Base-by-base conservation (phyloP, 768 basidiomycete species). In the Boletales sp. region DNA sequence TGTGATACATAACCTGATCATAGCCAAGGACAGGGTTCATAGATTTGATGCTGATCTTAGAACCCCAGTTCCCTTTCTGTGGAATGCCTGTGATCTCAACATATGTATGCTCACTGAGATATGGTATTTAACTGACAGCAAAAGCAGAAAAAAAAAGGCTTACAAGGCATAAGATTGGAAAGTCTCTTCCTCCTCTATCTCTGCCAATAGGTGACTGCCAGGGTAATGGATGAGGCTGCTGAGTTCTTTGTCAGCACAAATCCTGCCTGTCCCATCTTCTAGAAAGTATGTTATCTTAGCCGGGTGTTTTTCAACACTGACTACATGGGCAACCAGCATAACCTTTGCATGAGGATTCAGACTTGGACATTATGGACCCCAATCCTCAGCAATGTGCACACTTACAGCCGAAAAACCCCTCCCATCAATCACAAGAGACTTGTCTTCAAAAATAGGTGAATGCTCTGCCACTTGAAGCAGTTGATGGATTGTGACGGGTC, bases 401-500 rank as follows among this genome's bases (percentile, higher is more conserved):
- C 61, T 45, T 31, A 62, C 61, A 34, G 2, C 0, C 37, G 14
- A 57, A 24, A 74, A 61, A 29, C 74, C 69, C 17, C 61, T 63
- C 5, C 71, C 75, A 49, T 80, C 81, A 36, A 83, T 73, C 8
- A 61, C 58, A 59, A 78, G 76, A 34, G 74, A 71, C 0, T 72
- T 70, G 36, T 73, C 73, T 2, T 68, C 59, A 47, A 76, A 71
- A 5, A 67, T 56, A 52, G 56, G 48, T 21, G 49, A 52, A 21
- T 68, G 66, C n/a, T 60, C 53, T 5, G 81, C 80, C 1, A 27
- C 24, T n/a, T 65, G 56, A 27, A 71, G 56, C 15, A 84, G 50
- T 57, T 86, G 84, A 27, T 71, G 73, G 29, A 86, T 72, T 8
- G 81, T 84, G 3, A 80, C 71, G 1, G 85, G 82, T 35, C 78